A percentile compares a stretch with the other conserved stretches of the same genome.
phyloP scores from a whole-genome alignment of 2,329 filamentous ascomycete genomes.

The Fusarium staphyleae region DNA sequence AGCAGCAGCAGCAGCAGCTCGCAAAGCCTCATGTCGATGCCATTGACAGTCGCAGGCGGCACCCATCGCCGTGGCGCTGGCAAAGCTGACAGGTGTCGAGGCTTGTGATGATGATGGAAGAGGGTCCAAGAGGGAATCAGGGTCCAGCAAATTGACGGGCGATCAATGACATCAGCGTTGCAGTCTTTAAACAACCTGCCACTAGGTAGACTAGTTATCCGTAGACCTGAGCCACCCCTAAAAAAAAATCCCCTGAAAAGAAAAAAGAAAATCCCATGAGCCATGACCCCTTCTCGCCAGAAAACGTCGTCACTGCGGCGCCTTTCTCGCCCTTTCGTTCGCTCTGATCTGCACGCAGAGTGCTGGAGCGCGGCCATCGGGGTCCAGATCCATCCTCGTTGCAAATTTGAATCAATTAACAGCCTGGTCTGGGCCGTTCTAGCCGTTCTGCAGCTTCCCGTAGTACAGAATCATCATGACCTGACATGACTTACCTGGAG shows the following conservation, averaged over 20 bases:
- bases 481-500: conserved; percentile 22
- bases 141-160: conserved; percentile 15
- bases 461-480: no score
- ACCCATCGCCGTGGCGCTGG: not conserved
- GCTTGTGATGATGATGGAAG: conserved; percentile 16
- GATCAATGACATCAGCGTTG: conserved; percentile 27
- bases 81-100: no score
- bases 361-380: conserved; percentile 29
- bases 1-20: not conserved
- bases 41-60: not conserved
- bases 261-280: not conserved
- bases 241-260: not conserved
- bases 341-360: conserved; percentile 35
- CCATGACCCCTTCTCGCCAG: not conserved
- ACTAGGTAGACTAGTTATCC: no score
- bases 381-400: not conserved
- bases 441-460: no score
- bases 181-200: not conserved
- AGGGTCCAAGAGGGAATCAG: conserved; percentile 14
- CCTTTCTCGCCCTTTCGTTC: not conserved
- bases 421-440: conserved; percentile 1
- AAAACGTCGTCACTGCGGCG: not conserved
- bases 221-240: not conserved
- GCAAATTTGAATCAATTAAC: no score
- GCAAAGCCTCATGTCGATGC: not conserved